phyloP scores from a whole-genome alignment of 371 early-diverging fungal species.

The Mucor lusitanicus region DNA sequence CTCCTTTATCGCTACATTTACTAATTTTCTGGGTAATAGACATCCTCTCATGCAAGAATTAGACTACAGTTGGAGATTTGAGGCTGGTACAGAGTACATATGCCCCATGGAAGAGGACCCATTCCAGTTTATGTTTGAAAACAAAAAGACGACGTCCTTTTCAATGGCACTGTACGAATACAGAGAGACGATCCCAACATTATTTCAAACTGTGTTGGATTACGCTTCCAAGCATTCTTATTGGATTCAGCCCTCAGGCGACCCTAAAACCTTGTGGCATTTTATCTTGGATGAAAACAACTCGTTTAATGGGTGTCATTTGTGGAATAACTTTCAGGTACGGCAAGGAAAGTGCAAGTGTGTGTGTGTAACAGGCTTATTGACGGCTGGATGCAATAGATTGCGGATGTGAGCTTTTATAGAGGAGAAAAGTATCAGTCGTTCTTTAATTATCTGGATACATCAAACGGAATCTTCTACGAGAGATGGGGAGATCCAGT shows the following conservation, averaged over 20 bases:
- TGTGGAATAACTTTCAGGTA: conserved; percentile 71
- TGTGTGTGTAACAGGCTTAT: neutral
- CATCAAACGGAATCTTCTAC: conserved; percentile 88
- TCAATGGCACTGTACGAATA: conserved; percentile 84
- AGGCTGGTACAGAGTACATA: conserved; percentile 47
- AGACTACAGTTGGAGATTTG: conserved; percentile 51
- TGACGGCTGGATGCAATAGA: conserved; percentile 17
- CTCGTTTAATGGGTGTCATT: conserved; percentile 76
- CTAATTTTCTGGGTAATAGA: conserved; percentile 14
- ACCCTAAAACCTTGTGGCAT: conserved; percentile 31
- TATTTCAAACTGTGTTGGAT: conserved; percentile 70
- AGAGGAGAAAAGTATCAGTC: conserved; percentile 63
- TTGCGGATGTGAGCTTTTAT: conserved; percentile 45
- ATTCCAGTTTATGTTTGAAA: conserved; percentile 39
- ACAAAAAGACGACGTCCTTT: conserved; percentile 50
- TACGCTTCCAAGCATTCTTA: conserved; percentile 51
- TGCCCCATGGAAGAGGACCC: conserved; percentile 45
- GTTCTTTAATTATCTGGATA: conserved; percentile 83
- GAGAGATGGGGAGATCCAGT: conserved; percentile 73
- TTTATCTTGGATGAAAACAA: conserved; percentile 53
- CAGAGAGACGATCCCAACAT: conserved; percentile 77
- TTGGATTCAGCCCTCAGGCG: conserved; percentile 14
- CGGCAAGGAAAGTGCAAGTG: neutral
- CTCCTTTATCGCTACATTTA: neutral
- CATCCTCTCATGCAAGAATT: conserved; percentile 40